Base-by-base conservation (phyloP, 2,329 filamentous ascomycete genomes). In the Pestalotiopsis sp. region DNA sequence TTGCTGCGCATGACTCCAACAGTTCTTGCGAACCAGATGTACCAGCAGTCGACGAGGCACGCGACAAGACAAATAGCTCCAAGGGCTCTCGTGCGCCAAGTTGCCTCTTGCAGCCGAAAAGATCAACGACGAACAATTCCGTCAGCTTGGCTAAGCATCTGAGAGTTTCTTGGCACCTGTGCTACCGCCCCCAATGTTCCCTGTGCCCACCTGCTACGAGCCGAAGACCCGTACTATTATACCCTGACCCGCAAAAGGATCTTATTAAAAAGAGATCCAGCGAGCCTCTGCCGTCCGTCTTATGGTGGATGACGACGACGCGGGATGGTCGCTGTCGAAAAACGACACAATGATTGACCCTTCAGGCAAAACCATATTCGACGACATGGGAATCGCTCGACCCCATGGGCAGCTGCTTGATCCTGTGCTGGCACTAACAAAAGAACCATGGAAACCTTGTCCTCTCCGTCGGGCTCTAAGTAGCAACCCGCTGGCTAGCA, bases 101-200 rank as follows among this genome's bases (percentile, higher is more conserved):
- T 49, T 49, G 41, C 41, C 41, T 49, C 14, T 49, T 49, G n/a
- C 13, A 49, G 41, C 45, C 20, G 45, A 52, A 52, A 38, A 36
- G 25, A 61, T 61, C 31, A 38, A 39, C 25, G 27, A 61, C 31
- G 36, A 61, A 17, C 14, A 20, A 13, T 36, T 17, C 59, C 25
- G 17, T 39, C 31, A 36, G 27, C 59, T 61, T 61, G 59, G 59
- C 59, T 39, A 61, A 25, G 45, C 45, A 52, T n/a, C 45, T 52
- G 45, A 52, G n/a, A 20, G 20, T 52, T 38, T 61, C 59, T 61
- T 61, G 59, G 59, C 59, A 61, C 27, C 59, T 61, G 59, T 61
- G 17, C 59, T 61, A 61, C 31, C 31, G 31, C 59, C 36, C 20
- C 57, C 25, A 38, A 36, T 31, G 5, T 31, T 31, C 27, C 27